Conservation (phyloP, 495 filamentous ascomycete genomes). For the Trichoderma asperelloides region DNA sequence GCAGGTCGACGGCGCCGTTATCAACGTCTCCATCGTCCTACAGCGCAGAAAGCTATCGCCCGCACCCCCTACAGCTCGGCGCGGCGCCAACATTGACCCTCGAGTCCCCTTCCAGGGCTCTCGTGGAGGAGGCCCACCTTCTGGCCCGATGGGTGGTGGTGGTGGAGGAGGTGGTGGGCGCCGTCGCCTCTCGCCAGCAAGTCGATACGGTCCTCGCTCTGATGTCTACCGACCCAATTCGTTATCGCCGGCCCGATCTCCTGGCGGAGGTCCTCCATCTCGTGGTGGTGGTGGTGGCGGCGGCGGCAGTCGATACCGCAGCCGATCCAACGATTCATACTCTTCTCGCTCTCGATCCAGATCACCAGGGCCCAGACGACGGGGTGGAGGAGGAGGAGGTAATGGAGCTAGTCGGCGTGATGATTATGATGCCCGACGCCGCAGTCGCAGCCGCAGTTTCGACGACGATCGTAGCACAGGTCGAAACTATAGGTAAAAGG, state of each 20-base stretch:
- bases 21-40: slow-evolving; percentile 90
- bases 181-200: slow-evolving; percentile 30
- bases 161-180: slow-evolving; percentile 20
- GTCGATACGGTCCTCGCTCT: slow-evolving; percentile 35
- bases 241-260: slow-evolving; percentile 34
- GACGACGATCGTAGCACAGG: slow-evolving; percentile 29
- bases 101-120: slow-evolving; percentile 20
- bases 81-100: slow-evolving; percentile 40
- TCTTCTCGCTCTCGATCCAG: slow-evolving; percentile 44
- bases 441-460: slow-evolving; percentile 51
- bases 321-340: slow-evolving; percentile 24
- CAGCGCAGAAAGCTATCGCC: slow-evolving; percentile 62
- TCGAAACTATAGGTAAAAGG: slow-evolving; percentile 12
- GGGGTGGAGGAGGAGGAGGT: slow-evolving; percentile 33
- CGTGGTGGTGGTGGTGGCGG: slow-evolving; percentile 28
- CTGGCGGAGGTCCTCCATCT: slow-evolving; percentile 13
- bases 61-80: slow-evolving; percentile 38
- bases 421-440: slow-evolving; percentile 34
- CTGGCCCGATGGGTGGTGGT: slow-evolving; percentile 22
- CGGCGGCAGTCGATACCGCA: slow-evolving; percentile 25
- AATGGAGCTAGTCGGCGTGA: slow-evolving; percentile 20
- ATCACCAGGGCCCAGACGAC: slow-evolving; percentile 43
- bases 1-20: slow-evolving; percentile 77
- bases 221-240: slow-evolving; percentile 46
- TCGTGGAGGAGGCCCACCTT: slow-evolving; percentile 24